Evolutionary conservation across 805 yeast species (phyloP), one percentile per base, ranked within the genome.

Genomic region (Cyberlindnera nakhonratchasimensis): DNA sequence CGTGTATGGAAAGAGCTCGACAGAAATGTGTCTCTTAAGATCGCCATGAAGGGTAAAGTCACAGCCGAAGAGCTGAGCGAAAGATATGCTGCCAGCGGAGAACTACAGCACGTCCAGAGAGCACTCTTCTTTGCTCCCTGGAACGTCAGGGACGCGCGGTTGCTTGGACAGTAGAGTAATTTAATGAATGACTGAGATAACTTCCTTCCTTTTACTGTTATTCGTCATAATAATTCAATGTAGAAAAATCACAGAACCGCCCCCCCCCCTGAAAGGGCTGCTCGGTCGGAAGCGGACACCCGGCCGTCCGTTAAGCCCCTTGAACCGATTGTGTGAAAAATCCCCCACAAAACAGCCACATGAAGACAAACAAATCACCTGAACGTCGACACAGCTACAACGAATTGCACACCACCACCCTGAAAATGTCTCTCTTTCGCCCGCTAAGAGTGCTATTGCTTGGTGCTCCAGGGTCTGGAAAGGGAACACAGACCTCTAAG

Each of bases 401-500:
- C 25, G 10, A 23, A 23, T 23, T 23, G 11, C 8, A 23, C 8
- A 23, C 25, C 8, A 23, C 8, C 25, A 23, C 10, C 9, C 29
- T 12, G 10, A 7, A 31, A 10, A 43, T 34, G 45, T 21, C 35
- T 1, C 40, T 43, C 20, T 22, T 25, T 29, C 41, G 47, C 11
- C 81, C 90, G 1, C 59, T 84, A 14, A 68, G 96, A 53, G 63
- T 88, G 29, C 70, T 90, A 21, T 68, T 90, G 8, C 66, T 91
- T 20, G 97, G 97, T 3, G 96, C 97, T 0, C 98, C 98, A 1
- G 98, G 98, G 0, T 75, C 96, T 1, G 98, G 98, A 1, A 90
- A 90, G 59, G 97, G 97, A 2, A 90, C 98, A 0, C 86, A 84
- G 51, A 84, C 96, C 0, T 65, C 83, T 2, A 71, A 80, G 45